Evolutionary conservation across 2,329 filamentous ascomycete species (phyloP).

Genomic region (Fusarium continuum): DNA sequence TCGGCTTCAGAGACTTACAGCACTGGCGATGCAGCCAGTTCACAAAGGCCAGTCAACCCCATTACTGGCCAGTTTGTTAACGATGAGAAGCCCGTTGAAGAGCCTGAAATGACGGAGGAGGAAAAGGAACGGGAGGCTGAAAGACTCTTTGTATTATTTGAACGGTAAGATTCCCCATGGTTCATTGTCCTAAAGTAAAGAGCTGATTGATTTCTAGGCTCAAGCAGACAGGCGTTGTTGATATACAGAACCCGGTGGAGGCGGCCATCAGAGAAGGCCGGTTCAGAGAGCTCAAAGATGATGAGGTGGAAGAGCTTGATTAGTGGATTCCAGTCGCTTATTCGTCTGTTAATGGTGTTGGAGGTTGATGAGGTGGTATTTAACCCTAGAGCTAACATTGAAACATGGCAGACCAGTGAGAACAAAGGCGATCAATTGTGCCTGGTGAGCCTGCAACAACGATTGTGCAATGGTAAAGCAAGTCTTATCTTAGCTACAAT

Average conservation of each 20-base stretch:
- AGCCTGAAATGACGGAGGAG: slow-evolving; percentile 83
- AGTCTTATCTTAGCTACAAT: neutral
- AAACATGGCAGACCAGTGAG: neutral
- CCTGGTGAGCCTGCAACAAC: neutral
- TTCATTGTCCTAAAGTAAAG: neutral
- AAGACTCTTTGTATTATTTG: slow-evolving; percentile 87
- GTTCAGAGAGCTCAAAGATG: slow-evolving; percentile 73
- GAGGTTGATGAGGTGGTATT: neutral
- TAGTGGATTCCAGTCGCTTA: neutral
- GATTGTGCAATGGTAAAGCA: neutral
- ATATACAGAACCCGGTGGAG: slow-evolving; percentile 81
- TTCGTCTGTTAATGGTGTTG: neutral
- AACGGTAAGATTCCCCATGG: slow-evolving; percentile 64
- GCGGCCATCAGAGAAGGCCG: slow-evolving; percentile 74
- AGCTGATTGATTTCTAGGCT: slow-evolving; percentile 55
- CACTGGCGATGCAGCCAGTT: slow-evolving; percentile 42
- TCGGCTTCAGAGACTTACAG: slow-evolving; percentile 63
- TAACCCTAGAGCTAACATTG: neutral
- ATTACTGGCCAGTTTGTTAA: slow-evolving; percentile 86
- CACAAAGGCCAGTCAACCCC: slow-evolving; percentile 71
- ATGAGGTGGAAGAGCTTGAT: slow-evolving; percentile 57
- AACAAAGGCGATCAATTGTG: slow-evolving; percentile 4
- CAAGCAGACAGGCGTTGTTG: slow-evolving; percentile 77
- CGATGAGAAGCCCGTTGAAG: slow-evolving; percentile 66
- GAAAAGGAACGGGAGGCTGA: slow-evolving; percentile 95